Base-by-base conservation (phyloP, 1,284 basidiomycete genomes). In the Ganoderma lingzhi region DNA sequence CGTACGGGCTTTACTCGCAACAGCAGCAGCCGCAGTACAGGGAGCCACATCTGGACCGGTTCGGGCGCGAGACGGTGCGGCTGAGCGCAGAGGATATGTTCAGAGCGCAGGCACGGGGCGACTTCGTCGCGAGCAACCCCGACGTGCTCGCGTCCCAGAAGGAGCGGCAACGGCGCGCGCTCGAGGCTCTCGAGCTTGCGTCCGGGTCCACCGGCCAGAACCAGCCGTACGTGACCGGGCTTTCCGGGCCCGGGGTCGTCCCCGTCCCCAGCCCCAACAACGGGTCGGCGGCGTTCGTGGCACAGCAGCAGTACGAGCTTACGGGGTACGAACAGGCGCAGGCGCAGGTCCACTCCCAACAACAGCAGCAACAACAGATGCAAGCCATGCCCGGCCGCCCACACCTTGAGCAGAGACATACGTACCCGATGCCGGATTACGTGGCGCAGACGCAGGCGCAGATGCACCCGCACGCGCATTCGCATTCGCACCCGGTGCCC, bases 61-160 rank as follows among this genome's bases (percentile, higher is more conserved):
- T 74, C 65, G 78, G 78, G 58, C 74, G 77, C n/a, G 79, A 79
- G 69, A 76, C 74, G 48, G 45, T 69, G 30, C 74, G 78, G 44
- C 76, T 84, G 75, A 87, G 84, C 63, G 88, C 90, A 10, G 86
- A 87, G 51, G 89, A 91, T 60, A 87, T 91, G 85, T 92, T 91
- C 77, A 73, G 83, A 32, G 83, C 85, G 69, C 89, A 91, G 78
- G 88, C 89, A 62, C 78, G 86, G 64, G 87, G 88, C 10, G 87
- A 90, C 74, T 82, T 86, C 35, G 81, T 73, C 65, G 74, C 74
- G 73, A 69, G 63, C 68, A 79, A 78, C 75, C 78, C 78, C 55
- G 78, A 79, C 67, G 65, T 78, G 62, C 65, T 76, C 61, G 77
- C 75, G 23, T 61, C 70, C 3, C 78, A 78, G 75, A 78, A 77